A percentile compares a stretch with the other conserved stretches of the same genome.
These are phyloP conservation scores for Aaosphaeria pasadenensis DNA, from an alignment of 2,329 filamentous ascomycete species.

Conservation along the genomic window DNA sequence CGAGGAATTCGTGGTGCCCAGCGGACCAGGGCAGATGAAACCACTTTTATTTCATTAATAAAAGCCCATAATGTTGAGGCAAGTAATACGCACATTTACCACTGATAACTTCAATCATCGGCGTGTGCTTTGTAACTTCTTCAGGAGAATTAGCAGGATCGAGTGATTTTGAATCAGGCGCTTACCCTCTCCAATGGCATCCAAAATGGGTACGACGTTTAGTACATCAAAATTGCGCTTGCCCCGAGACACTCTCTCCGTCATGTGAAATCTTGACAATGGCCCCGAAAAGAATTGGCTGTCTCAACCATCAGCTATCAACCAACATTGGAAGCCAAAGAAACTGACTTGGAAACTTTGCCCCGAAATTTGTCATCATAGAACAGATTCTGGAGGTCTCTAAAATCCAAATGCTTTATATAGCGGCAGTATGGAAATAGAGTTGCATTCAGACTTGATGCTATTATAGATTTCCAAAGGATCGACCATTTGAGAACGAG, in stretches of 20 bases:
- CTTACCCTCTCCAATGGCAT: conserved; percentile 49
- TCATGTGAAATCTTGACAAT: conserved; percentile 43
- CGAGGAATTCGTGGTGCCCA: conserved; percentile 61
- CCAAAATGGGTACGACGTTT: conserved; percentile 38
- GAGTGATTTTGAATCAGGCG: conserved; percentile 6
- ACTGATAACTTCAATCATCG: conserved; percentile 58
- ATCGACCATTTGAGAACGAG: conserved; percentile 58
- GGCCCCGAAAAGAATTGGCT: conserved; percentile 53
- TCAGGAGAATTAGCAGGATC: not conserved
- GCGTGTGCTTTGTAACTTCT: conserved; percentile 49
- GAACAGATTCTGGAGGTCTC: conserved; percentile 59
- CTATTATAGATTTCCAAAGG: conserved; percentile 66
- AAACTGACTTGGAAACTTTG: conserved; percentile 52
- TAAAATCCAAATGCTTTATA: conserved; percentile 61
- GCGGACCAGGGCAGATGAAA: conserved; percentile 50
- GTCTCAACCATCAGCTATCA: conserved; percentile 3
- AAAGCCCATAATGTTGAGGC: not conserved
- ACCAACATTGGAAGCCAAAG: not conserved
- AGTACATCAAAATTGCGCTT: conserved; percentile 27
- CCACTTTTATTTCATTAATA: conserved; percentile 34
- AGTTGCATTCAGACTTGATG: conserved; percentile 62
- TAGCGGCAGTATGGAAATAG: conserved; percentile 68
- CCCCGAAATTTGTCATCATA: conserved; percentile 58
- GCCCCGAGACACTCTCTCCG: conserved; percentile 4
- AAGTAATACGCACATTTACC: conserved; percentile 30